These are phyloP conservation scores for Colletotrichum caudatum DNA, from an alignment of 2,329 filamentous ascomycete genomes.

Conservation along the genomic window DNA sequence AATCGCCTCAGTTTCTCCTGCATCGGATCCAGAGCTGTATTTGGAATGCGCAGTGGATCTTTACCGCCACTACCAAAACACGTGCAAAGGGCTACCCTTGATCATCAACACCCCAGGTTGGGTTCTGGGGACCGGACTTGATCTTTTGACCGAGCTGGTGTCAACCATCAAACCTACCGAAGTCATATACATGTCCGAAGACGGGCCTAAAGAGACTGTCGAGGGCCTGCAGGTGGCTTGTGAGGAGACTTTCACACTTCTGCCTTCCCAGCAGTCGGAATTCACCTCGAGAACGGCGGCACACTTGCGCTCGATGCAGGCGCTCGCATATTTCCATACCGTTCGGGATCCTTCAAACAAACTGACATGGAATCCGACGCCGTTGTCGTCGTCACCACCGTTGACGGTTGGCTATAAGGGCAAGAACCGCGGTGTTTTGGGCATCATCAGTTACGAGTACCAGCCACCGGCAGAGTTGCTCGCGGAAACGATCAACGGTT, in stretches of 20 bases:
- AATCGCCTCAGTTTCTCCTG: slow-evolving; percentile 73
- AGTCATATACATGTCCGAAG: slow-evolving; percentile 76
- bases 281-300: slow-evolving; percentile 69
- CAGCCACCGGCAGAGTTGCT: slow-evolving; percentile 70
- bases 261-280: slow-evolving; percentile 72
- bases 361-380: slow-evolving; percentile 63
- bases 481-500: slow-evolving; percentile 75
- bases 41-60: slow-evolving; percentile 73
- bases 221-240: slow-evolving; percentile 62
- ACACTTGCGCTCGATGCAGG: slow-evolving; percentile 79
- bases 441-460: slow-evolving; percentile 76
- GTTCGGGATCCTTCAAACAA: slow-evolving; percentile 40
- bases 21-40: slow-evolving; percentile 75
- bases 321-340: slow-evolving; percentile 82
- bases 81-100: slow-evolving; percentile 63
- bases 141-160: slow-evolving; percentile 71
- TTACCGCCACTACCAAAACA: slow-evolving; percentile 64
- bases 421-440: slow-evolving; percentile 65
- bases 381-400: slow-evolving; percentile 69
- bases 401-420: slow-evolving; percentile 72
- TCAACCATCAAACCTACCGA: slow-evolving; percentile 66
- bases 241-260: slow-evolving; percentile 58
- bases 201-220: slow-evolving; percentile 69
- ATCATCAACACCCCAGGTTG: slow-evolving; percentile 82
- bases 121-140: slow-evolving; percentile 77